Conservation (phyloP, 306 rosid species). For the Quercus suber region DNA sequence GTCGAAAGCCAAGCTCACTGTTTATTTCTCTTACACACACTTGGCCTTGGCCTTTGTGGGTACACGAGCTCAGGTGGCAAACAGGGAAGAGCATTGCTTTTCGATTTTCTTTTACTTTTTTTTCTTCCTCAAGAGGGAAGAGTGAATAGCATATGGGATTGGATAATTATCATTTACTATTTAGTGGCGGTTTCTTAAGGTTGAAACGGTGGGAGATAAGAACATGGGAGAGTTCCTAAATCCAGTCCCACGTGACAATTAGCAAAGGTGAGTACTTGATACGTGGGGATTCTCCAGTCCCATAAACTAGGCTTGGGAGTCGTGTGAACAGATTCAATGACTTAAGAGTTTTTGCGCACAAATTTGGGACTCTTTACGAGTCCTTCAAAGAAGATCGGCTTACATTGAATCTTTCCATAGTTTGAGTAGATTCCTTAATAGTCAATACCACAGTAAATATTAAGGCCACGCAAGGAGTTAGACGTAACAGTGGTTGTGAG, state of each 20-base stretch:
- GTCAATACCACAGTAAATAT: neutral
- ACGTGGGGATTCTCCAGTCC: conserved; percentile 38
- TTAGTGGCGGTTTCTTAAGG: conserved; percentile 36
- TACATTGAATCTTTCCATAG: neutral
- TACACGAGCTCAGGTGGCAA: conserved; percentile 50
- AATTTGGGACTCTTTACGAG: neutral
- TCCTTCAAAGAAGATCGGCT: neutral
- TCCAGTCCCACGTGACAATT: conserved; percentile 21
- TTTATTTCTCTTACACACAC: conserved; percentile 52
- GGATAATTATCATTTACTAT: conserved; percentile 20
- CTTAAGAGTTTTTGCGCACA: neutral
- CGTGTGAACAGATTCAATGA: conserved; percentile 16
- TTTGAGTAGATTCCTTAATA: neutral
- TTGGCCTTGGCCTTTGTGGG: conserved; percentile 47
- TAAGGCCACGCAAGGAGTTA: no score
- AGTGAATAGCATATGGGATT: conserved; percentile 3
- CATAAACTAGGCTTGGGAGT: neutral
- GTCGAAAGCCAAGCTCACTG: conserved; percentile 47
- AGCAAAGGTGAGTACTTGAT: neutral
- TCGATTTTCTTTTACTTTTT: neutral
- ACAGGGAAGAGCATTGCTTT: neutral
- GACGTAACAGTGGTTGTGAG: no score
- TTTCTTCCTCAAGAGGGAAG: conserved; percentile 9
- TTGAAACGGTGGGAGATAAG: conserved; percentile 52
- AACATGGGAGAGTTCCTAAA: conserved; percentile 36